Conservation (phyloP, 352 stramenopile genomes). For the Pythium aphanidermatum region DNA sequence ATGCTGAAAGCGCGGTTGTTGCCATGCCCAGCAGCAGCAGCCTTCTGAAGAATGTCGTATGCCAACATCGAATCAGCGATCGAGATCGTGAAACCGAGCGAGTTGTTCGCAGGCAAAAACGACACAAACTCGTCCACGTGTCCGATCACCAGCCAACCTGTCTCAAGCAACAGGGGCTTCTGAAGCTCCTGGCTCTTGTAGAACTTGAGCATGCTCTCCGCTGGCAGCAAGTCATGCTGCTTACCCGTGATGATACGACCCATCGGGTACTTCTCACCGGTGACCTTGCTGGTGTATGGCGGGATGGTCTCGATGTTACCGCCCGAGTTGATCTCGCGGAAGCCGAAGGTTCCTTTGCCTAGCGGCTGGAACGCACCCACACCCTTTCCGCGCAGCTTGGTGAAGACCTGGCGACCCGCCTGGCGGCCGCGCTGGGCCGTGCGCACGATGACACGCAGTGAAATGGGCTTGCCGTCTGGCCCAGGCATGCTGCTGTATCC, state of each 20-base stretch:
- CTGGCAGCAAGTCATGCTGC: constrained; percentile 5
- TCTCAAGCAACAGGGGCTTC: constrained; percentile 5
- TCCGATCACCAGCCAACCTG: constrained; percentile 10
- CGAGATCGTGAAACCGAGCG: constrained; percentile 4
- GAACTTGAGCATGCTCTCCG: constrained; percentile 3
- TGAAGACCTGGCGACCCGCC: constrained; percentile 12
- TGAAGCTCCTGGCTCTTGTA: constrained; percentile 10
- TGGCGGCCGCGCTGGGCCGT: constrained; percentile 6
- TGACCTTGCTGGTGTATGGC: constrained; percentile 5
- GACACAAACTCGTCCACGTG: constrained; percentile 15
- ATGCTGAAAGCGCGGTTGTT: background rate
- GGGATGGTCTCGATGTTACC: constrained; percentile 15
- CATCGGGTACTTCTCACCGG: constrained; percentile 1
- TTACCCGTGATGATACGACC: constrained; percentile 12
- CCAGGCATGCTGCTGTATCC: constrained; percentile 11
- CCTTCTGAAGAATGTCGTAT: constrained; percentile 1
- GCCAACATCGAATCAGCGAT: constrained; percentile 1
- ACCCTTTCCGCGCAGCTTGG: constrained; percentile 2
- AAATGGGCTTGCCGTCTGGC: constrained; percentile 1
- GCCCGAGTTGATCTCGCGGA: constrained; percentile 12
- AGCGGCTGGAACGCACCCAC: constrained; percentile 5
- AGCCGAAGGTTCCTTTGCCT: constrained; percentile 10
- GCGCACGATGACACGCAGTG: constrained; percentile 6
- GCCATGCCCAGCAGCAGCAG: constrained; percentile 1
- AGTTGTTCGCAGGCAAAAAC: constrained; percentile 12